Conservation (phyloP, 345 rosid species). For the Arabidopsis arenosa region DNA sequence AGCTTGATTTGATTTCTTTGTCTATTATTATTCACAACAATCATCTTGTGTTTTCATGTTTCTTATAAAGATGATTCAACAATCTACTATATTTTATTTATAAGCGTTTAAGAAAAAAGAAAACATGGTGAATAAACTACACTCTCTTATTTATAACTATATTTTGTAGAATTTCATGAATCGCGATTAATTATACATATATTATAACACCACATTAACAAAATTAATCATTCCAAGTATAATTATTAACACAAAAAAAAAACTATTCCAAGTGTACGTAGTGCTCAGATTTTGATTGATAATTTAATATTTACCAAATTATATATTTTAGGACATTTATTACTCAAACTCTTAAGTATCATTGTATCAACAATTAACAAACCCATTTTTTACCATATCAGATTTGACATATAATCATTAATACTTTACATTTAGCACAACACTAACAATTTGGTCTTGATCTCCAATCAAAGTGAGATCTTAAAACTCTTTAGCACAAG, state of each 20-base stretch:
- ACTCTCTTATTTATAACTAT: neutral
- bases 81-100: neutral
- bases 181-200: neutral
- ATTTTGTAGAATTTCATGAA: neutral
- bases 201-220: neutral
- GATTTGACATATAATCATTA: slow-evolving; percentile 6
- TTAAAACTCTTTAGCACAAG: slow-evolving; percentile 20
- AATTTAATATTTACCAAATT: neutral
- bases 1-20: slow-evolving; percentile 39
- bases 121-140: neutral
- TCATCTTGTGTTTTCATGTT: slow-evolving; percentile 18
- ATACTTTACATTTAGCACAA: neutral
- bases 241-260: neutral
- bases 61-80: slow-evolving; percentile 3
- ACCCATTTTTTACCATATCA: neutral
- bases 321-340: neutral
- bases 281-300: neutral
- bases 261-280: neutral
- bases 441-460: slow-evolving; percentile 12
- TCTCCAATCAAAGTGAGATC: slow-evolving; percentile 12
- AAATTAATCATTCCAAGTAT: neutral
- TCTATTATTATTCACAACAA: slow-evolving; percentile 35
- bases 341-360: neutral
- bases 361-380: neutral
- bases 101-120: neutral